Conservation (phyloP, 345 rosid genomes). For the Eucalyptus melliodora region DNA sequence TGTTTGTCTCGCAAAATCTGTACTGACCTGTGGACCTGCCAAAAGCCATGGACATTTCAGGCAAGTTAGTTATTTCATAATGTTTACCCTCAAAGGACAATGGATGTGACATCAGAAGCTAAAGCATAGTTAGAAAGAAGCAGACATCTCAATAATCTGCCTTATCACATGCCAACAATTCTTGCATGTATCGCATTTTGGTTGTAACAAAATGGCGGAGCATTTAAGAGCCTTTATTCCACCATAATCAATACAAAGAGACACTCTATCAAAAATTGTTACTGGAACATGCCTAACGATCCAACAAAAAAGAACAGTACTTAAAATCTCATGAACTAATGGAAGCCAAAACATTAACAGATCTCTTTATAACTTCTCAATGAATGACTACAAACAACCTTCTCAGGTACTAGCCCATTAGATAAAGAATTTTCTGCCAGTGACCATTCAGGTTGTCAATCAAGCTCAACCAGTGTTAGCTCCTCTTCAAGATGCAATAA, state of each 20-base stretch:
- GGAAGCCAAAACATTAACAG: neutral
- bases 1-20: conserved; percentile 98
- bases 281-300: neutral
- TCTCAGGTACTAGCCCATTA: neutral
- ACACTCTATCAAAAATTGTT: neutral
- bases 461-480: neutral
- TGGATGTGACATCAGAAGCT: neutral
- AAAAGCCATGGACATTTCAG: neutral
- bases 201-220: neutral
- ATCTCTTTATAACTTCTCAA: neutral
- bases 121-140: neutral
- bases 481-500: neutral
- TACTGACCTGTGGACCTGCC: conserved; percentile 94
- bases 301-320: neutral
- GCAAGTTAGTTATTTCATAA: neutral
- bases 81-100: neutral
- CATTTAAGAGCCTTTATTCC: neutral
- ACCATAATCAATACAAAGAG: neutral
- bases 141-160: neutral
- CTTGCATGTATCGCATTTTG: neutral
- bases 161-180: neutral
- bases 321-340: neutral
- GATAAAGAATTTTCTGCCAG: neutral
- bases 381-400: neutral
- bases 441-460: neutral